phyloP scores from a whole-genome alignment of 352 stramenopile species.

The Elongisporangium undulatum region DNA sequence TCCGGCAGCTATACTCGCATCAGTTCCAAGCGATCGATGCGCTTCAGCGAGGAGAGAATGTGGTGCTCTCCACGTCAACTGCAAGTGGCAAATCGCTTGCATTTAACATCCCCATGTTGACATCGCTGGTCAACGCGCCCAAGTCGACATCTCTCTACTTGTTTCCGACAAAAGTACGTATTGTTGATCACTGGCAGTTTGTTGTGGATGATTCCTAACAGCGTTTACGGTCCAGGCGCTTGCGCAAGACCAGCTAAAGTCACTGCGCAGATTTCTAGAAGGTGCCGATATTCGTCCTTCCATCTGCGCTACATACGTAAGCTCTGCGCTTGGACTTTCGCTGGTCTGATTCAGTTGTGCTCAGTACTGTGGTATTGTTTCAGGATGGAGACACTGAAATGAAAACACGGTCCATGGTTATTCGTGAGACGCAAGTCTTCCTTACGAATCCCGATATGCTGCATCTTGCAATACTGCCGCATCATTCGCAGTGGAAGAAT shows the following conservation, averaged over 20 bases:
- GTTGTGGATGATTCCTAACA: no score
- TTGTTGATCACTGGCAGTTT: not conserved
- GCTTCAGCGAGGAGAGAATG: constrained; percentile 82
- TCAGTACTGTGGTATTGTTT: constrained; percentile 1
- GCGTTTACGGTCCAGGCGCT: constrained; percentile 54
- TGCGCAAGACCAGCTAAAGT: constrained; percentile 96
- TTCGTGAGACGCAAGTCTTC: constrained; percentile 89
- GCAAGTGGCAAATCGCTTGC: constrained; percentile 96
- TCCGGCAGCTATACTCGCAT: constrained; percentile 90
- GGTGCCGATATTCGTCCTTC: constrained; percentile 37
- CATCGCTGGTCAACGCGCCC: constrained; percentile 50
- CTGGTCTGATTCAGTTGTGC: not conserved
- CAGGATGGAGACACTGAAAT: constrained; percentile 95
- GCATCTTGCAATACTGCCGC: constrained; percentile 93
- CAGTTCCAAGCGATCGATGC: constrained; percentile 88
- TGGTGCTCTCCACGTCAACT: constrained; percentile 95
- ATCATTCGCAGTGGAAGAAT: constrained; percentile 87
- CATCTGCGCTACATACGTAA: constrained; percentile 68
- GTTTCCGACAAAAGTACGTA: constrained; percentile 94
- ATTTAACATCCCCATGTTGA: constrained; percentile 94
- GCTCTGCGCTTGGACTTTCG: not conserved
- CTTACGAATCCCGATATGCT: constrained; percentile 99
- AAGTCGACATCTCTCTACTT: constrained; percentile 89
- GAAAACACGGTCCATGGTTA: constrained; percentile 80
- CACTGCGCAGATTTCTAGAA: constrained; percentile 71